phyloP scores from a whole-genome alignment of 2,329 filamentous ascomycete species.

The Hymenoscyphus fraxineus region DNA sequence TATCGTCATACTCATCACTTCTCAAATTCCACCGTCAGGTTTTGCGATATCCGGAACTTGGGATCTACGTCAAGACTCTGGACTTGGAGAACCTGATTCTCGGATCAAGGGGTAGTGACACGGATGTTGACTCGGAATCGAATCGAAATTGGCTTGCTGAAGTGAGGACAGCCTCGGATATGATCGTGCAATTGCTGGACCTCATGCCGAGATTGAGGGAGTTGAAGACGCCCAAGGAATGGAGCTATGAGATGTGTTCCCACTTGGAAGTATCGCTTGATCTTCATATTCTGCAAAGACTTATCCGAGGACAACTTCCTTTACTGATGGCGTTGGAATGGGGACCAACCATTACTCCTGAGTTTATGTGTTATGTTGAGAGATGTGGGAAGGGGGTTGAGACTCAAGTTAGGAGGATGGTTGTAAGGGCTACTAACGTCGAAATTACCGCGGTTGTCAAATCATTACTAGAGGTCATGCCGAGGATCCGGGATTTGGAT shows the following conservation, averaged over 20 bases:
- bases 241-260: background rate
- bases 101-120: background rate
- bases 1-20: background rate
- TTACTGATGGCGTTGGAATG: constrained; percentile 8
- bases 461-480: background rate
- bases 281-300: constrained; percentile 1
- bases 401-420: background rate
- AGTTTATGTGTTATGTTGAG: background rate
- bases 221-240: background rate
- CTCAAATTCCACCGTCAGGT: background rate
- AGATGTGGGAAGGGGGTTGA: background rate
- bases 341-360: background rate
- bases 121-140: background rate
- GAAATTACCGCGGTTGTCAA: background rate
- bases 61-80: background rate
- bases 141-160: background rate
- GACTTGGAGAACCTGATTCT: background rate
- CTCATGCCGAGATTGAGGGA: constrained; percentile 5
- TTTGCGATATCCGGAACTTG: background rate
- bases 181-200: background rate
- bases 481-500: constrained; percentile 7
- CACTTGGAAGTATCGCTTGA: background rate
- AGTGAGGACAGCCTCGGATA: background rate
- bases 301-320: constrained; percentile 2
- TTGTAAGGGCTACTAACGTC: background rate